phyloP scores from a whole-genome alignment of 495 filamentous ascomycete species.

The Annulohypoxylon stygium region DNA sequence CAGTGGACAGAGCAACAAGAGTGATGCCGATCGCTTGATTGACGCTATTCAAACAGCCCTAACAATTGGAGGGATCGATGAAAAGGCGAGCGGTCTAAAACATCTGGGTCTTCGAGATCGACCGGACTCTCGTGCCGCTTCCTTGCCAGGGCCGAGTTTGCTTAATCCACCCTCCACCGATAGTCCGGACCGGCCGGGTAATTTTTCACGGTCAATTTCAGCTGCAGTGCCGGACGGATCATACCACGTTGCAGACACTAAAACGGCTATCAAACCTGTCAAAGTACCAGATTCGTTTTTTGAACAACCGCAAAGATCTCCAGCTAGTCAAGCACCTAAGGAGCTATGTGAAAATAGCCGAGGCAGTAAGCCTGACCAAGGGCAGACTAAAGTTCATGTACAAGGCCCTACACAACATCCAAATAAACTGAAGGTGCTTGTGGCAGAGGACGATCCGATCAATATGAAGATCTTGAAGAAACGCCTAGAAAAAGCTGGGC shows the following conservation, averaged over 20 bases:
- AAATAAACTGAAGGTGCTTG: slow-evolving; percentile 72
- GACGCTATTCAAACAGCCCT: slow-evolving; percentile 78
- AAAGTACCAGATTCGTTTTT: slow-evolving; percentile 56
- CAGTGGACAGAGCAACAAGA: slow-evolving; percentile 69
- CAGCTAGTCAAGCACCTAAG: slow-evolving; percentile 43
- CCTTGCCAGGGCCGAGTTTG: slow-evolving; percentile 12
- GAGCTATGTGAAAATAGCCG: slow-evolving; percentile 54
- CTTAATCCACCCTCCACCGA: slow-evolving; percentile 1
- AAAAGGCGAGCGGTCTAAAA: slow-evolving; percentile 28
- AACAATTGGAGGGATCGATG: slow-evolving; percentile 58
- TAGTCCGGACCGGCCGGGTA: not conserved
- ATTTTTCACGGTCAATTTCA: slow-evolving; percentile 7
- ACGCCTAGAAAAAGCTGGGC: slow-evolving; percentile 82
- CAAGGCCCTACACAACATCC: slow-evolving; percentile 8
- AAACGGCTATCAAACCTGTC: slow-evolving; percentile 56
- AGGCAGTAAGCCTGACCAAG: slow-evolving; percentile 21
- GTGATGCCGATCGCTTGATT: slow-evolving; percentile 80
- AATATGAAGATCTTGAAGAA: slow-evolving; percentile 92
- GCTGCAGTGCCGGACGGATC: slow-evolving; percentile 37
- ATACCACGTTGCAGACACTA: slow-evolving; percentile 51
- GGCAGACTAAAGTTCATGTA: slow-evolving; percentile 1
- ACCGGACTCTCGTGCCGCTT: slow-evolving; percentile 37
- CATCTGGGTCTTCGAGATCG: slow-evolving; percentile 43
- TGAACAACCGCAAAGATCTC: slow-evolving; percentile 29
- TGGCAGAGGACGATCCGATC: slow-evolving; percentile 94